A percentile compares a stretch with the other conserved stretches of the same genome.
Conservation (phyloP, 2,329 filamentous ascomycete species). For the Macrophomina tecta region DNA sequence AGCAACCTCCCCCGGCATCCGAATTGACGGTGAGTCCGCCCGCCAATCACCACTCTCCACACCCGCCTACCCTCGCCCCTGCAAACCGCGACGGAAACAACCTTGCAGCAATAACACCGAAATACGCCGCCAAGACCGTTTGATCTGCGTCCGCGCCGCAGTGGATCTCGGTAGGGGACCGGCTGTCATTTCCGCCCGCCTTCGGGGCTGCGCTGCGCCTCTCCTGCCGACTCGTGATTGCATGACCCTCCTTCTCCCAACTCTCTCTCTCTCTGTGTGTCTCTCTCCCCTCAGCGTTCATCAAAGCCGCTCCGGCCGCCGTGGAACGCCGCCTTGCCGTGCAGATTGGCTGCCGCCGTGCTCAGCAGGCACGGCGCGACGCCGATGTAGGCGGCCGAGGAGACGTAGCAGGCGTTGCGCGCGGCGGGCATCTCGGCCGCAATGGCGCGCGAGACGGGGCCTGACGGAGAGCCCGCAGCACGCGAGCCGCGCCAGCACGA, state of each 20-base stretch:
- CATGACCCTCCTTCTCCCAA: slow-evolving; percentile 70
- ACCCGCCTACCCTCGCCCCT: not conserved
- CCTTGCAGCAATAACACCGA: slow-evolving; percentile 1
- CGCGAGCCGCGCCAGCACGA: slow-evolving; percentile 55
- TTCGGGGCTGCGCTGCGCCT: not conserved
- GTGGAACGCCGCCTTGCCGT: slow-evolving; percentile 85
- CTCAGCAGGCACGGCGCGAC: slow-evolving; percentile 89
- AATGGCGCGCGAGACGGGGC: slow-evolving; percentile 82
- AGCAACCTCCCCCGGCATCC: not conserved
- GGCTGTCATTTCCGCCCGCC: slow-evolving; percentile 6
- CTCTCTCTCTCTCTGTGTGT: no score
- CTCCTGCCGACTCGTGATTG: slow-evolving; percentile 37
- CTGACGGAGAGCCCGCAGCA: slow-evolving; percentile 86
- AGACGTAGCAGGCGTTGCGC: slow-evolving; percentile 75
- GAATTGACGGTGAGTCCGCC: not conserved
- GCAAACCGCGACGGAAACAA: not conserved
- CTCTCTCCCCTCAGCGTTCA: no score
- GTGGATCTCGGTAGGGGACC: slow-evolving; percentile 16
- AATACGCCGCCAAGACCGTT: not conserved
- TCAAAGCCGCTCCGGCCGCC: slow-evolving; percentile 62
- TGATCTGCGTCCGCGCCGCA: not conserved
- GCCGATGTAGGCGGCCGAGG: slow-evolving; percentile 78
- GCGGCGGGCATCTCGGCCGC: slow-evolving; percentile 83
- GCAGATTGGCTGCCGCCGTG: slow-evolving; percentile 81
- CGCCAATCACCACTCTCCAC: not conserved